Base-by-base conservation (phyloP, 768 basidiomycete genomes). In the Phylloporus rhodoxanthus region DNA sequence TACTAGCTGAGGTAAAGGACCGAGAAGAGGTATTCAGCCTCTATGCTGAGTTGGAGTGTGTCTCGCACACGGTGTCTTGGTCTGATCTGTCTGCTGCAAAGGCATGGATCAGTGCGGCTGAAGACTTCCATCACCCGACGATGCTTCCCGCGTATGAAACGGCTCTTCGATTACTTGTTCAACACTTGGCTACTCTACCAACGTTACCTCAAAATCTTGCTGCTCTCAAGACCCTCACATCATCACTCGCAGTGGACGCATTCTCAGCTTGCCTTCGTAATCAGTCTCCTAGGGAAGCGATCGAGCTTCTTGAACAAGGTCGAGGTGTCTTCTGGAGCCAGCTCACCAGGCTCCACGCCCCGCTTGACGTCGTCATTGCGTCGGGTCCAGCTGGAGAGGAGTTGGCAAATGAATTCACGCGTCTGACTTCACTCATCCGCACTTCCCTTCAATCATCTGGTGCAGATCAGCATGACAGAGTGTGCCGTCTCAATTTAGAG, bases 301-400 rank as follows among this genome's bases (percentile, higher is more conserved):
- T 69, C 6, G 15, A 33, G 33, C 33, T 33, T n/a, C 33, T 33
- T 33, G 33, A 33, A n/a, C 33, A 33, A 33, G 33, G 33, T 33
- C 15, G 63, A 68, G 49, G 47, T 1, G 20, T 63, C 5, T 40
- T 61, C 15, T 62, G 61, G 61, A 44, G 53, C 3, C 45, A 55
- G 34, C 29, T 57, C 34, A 32, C 40, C 11, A 51, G 58, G 14
- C 50, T 55, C 32, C 54, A 15, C 30, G 54, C 15, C 26, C 45
- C 45, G 5, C 34, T 39, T 21, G 45, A 47, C 4, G 20, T 39
- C 14, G 14, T 47, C 4, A 13, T 47, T 5, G 14, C 45, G 28
- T 30, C 37, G 13, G 45, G 37, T 8, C 17, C 26, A 19, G 37
- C 10, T 21, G 45, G 45, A 26, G 20, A 29, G 37, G 14, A 9